phyloP scores from a whole-genome alignment of 192 early-diverging fungal genomes.

The Entrophospora sp. region DNA sequence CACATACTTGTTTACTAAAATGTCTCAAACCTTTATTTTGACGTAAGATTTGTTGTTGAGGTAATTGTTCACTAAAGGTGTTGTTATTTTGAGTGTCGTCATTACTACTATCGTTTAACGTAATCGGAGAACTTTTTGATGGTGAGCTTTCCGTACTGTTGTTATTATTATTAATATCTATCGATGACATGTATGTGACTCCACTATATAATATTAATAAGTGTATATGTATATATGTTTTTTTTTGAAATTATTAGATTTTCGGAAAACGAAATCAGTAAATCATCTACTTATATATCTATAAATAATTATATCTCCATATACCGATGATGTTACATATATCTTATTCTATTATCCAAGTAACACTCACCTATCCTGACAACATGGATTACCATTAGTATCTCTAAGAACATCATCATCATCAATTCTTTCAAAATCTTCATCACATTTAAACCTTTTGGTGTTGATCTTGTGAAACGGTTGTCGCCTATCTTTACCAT shows the following conservation, averaged over 20 bases:
- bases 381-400: conserved; percentile 2
- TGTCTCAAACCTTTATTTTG: conserved; percentile 49
- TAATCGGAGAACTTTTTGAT: conserved; percentile 5
- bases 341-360: no score
- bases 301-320: no score
- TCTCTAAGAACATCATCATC: conserved; percentile 7
- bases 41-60: conserved; percentile 20
- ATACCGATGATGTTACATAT: no score
- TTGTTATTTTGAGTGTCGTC: conserved; percentile 16
- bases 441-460: not conserved
- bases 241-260: not conserved
- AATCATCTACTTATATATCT: no score
- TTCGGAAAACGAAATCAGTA: no score
- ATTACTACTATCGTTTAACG: conserved; percentile 5
- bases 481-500: not conserved
- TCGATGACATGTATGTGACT: no score
- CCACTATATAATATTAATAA: no score
- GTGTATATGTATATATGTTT: not conserved
- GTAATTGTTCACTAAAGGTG: conserved; percentile 3
- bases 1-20: conserved; percentile 53
- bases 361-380: conserved; percentile 3
- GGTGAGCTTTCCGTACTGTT: not conserved
- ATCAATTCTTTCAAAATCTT: not conserved
- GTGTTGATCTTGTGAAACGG: not conserved
- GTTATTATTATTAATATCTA: no score